Evolutionary conservation across 176 grass and related monocot genomes (phyloP).

Genomic region (maize (Zea mays)): Zm-B73-REFERENCE-NAM-5.0 NC_050101.1:35700001-35700500

Average conservation of each 20-base stretch:
- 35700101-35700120: conserved; percentile 18
- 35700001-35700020: too few relatives aligned
- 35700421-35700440: background rate
- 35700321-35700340: conserved; percentile 75
- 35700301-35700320: conserved; percentile 59
- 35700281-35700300: conserved; percentile 56
- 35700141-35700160: background rate
- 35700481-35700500: background rate
- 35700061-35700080: conserved; percentile 25
- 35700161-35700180: conserved; percentile 6
- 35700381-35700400: conserved; percentile 14
- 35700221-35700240: conserved; percentile 66
- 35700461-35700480: background rate
- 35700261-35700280: conserved; percentile 57
- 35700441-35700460: background rate
- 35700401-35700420: background rate
- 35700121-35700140: background rate
- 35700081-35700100: background rate
- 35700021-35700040: too few relatives aligned
- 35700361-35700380: conserved; percentile 50
- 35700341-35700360: conserved; percentile 56
- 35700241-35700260: conserved; percentile 59
- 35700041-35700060: background rate
- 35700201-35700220: conserved; percentile 66
- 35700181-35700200: conserved; percentile 87